Base-by-base conservation (phyloP, 441 rosid species). In the Gossypium davidsonii region DNA sequence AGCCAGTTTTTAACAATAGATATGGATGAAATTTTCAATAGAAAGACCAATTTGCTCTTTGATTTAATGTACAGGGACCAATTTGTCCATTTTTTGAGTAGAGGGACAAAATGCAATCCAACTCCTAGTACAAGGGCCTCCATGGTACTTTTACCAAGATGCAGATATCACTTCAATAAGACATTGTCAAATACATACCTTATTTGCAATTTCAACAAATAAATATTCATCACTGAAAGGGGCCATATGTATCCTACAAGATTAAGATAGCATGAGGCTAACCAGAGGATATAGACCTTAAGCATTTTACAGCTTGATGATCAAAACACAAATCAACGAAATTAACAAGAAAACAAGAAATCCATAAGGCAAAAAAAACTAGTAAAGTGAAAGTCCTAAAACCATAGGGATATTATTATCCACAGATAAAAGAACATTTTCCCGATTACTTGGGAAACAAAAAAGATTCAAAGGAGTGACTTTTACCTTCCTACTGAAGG, bases 221-320 rank as follows among this genome's bases (percentile, higher is more conserved):
- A 95, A 83, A 79, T 89, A 91, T 77, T 95, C 98, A 84, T 95
- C 99, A 12, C 92, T 92, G 76, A 95, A 92, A 78, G 98, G 98
- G 70, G 98, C 97, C 97, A 92, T 91, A 77, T 95, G 97, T 68
- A 95, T 90, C 95, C 99, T 92, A 84, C 89, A 87, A 72, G 37
- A 73, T 67, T 42, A 81, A 44, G 46, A 73, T 80, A 76, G 64
- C 52, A 58, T 72, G 71, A 70, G 68, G 56, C 71, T 21, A 67
- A 25, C 56, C 52, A 21, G 10, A 48, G 61, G 70, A 67, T 20
- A 48, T 49, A 67, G 23, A 26, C 42, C 71, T 67, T 28, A 26
- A 51, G 39, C 44, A 51, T 51, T 67, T 25, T 51, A 51, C 59
- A 68, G 59, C 26, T 26, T 68, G 26, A 68, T 51, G 60, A 10